Conservation (phyloP, 345 rosid species). For the Citrus inodora region DNA sequence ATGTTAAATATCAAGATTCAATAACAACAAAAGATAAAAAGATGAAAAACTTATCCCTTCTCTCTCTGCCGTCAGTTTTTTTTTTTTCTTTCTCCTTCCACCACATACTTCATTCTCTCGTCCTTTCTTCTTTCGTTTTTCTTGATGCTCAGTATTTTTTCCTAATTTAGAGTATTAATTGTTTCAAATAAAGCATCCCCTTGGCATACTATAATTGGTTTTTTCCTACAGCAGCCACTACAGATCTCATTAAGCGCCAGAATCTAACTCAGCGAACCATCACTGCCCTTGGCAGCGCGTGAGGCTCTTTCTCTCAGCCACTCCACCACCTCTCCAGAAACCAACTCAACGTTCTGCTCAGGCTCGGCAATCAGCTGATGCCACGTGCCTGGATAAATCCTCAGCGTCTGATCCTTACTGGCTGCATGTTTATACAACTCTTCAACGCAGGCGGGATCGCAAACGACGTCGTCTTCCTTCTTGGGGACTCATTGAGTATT, state of each 20-base stretch:
- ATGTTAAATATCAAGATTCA: too few relatives aligned
- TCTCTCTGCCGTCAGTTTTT: too few relatives aligned
- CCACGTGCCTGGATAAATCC: constrained; percentile 75
- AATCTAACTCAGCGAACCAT: neutral
- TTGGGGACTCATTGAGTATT: constrained; percentile 51
- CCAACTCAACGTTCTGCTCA: constrained; percentile 60
- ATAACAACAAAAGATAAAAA: too few relatives aligned
- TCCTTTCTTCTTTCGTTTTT: too few relatives aligned
- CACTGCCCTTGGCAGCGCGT: neutral
- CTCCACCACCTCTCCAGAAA: constrained; percentile 62
- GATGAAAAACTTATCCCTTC: too few relatives aligned
- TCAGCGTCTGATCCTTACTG: constrained; percentile 69
- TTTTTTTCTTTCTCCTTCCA: too few relatives aligned
- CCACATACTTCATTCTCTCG: too few relatives aligned
- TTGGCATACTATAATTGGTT: neutral
- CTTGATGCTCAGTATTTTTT: too few relatives aligned
- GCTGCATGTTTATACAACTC: constrained; percentile 62
- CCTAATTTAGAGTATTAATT: too few relatives aligned
- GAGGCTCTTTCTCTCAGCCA: constrained; percentile 63
- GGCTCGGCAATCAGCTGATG: constrained; percentile 87
- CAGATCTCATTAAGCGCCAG: neutral
- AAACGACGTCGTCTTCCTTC: constrained; percentile 79
- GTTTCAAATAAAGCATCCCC: neutral
- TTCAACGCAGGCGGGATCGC: constrained; percentile 69
- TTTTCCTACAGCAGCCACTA: neutral